Percentiles rank a stretch among this genome's conserved stretches.
These are phyloP conservation scores for Helianthus tuberosus DNA, from an alignment of 129 eudicot species.

Conservation along the genomic window DNA sequence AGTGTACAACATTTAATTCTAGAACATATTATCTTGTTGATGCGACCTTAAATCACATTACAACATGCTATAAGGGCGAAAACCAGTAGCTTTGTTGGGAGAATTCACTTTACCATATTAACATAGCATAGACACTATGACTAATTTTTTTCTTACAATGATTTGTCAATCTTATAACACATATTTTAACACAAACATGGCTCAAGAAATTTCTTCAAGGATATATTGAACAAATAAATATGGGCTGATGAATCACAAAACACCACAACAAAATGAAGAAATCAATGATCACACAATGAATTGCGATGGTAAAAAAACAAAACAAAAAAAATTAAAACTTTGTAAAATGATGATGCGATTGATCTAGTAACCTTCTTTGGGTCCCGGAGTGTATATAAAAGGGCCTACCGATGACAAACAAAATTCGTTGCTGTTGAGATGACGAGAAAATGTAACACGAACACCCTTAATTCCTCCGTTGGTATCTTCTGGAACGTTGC, in stretches of 20 bases:
- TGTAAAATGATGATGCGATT: not conserved
- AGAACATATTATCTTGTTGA: too few relatives aligned
- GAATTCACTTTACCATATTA: too few relatives aligned
- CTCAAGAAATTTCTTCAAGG: not conserved
- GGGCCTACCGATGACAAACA: conserved; percentile 58
- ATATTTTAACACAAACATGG: not conserved
- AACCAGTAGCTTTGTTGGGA: too few relatives aligned
- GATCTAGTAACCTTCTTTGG: conserved; percentile 40
- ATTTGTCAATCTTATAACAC: not conserved
- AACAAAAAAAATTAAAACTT: not conserved
- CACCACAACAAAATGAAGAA: conserved; percentile 13
- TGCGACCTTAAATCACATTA: too few relatives aligned
- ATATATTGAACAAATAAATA: not conserved
- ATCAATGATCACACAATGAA: conserved; percentile 8
- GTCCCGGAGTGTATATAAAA: conserved; percentile 39
- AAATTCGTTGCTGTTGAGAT: conserved; percentile 30
- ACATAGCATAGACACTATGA: not conserved
- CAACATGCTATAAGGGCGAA: too few relatives aligned
- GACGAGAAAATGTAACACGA: conserved; percentile 37
- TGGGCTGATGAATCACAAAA: conserved; percentile 1
- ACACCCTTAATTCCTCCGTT: conserved; percentile 48
- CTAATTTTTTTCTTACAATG: not conserved
- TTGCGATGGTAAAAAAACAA: not conserved
- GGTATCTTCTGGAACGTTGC: conserved; percentile 41
- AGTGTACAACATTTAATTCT: too few relatives aligned